phyloP scores from a whole-genome alignment of 139 green algal genomes.

The Tetratostichococcus sp. region DNA sequence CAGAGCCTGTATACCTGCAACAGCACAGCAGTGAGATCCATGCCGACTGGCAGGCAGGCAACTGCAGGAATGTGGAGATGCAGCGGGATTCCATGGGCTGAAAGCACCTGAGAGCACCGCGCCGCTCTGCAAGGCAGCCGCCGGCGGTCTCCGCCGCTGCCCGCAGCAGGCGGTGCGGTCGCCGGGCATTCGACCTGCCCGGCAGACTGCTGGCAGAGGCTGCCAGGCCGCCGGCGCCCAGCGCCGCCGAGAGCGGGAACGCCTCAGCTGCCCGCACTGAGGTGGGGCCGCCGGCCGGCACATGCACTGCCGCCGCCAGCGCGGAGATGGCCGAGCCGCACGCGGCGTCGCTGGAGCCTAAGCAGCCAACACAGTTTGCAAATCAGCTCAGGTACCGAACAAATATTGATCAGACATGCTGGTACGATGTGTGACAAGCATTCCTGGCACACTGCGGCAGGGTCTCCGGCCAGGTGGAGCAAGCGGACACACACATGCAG shows the following conservation, averaged over 20 bases:
- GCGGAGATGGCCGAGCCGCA: not conserved
- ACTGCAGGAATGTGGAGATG: not conserved
- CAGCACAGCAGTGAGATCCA: no score
- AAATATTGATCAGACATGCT: no score
- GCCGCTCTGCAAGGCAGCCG: not conserved
- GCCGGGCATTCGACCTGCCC: not conserved
- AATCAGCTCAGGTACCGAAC: no score
- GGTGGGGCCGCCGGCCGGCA: not conserved
- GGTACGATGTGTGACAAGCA: no score
- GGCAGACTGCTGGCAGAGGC: no score
- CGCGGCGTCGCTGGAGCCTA: not conserved
- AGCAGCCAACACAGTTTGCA: no score
- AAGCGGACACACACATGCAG: no score
- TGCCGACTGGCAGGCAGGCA: no score
- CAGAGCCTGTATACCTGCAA: no score
- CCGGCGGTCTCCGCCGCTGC: slow-evolving; percentile 1
- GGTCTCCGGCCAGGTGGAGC: no score
- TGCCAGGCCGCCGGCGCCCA: not conserved
- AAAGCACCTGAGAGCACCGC: not conserved
- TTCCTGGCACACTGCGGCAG: not conserved
- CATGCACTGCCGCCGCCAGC: not conserved
- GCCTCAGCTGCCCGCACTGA: not conserved
- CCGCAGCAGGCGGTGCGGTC: not conserved
- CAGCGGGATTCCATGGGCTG: no score
- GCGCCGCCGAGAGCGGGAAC: not conserved